These are phyloP conservation scores for Symbiodinium natans DNA, from an alignment of 73 alveolate species.

Conservation along the genomic window DNA sequence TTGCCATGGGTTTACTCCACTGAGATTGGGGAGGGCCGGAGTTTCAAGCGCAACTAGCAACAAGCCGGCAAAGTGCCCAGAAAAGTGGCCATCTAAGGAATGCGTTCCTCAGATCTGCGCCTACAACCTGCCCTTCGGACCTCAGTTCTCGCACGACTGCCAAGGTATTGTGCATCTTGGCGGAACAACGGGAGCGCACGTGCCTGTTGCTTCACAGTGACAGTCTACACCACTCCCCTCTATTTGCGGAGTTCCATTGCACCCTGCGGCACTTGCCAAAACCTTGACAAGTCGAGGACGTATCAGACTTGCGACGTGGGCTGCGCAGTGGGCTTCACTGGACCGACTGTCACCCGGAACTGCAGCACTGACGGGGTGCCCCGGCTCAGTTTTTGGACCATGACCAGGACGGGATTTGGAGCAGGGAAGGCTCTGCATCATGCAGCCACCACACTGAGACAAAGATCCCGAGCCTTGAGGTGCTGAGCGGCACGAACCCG, in stretches of 20 bases:
- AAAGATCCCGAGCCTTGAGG: not conserved
- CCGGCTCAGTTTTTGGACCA: not conserved
- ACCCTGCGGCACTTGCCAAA: too few relatives aligned
- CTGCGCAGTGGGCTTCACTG: not conserved
- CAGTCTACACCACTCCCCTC: too few relatives aligned
- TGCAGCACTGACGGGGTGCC: not conserved
- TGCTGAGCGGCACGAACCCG: not conserved
- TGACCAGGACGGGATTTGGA: too few relatives aligned
- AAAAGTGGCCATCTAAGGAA: not conserved
- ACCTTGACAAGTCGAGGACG: not conserved
- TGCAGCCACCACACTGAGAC: too few relatives aligned
- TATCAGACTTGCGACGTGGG: not conserved
- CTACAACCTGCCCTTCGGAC: not conserved
- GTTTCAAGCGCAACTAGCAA: too few relatives aligned
- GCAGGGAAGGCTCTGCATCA: too few relatives aligned
- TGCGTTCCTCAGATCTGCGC: not conserved
- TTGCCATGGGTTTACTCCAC: too few relatives aligned
- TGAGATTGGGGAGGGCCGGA: too few relatives aligned
- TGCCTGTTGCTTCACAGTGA: too few relatives aligned
- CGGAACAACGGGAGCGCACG: not conserved
- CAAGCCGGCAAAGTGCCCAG: too few relatives aligned
- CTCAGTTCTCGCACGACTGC: conserved; percentile 10
- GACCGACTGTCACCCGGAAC: not conserved
- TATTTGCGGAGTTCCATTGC: too few relatives aligned
- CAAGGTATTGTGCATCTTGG: not conserved